Evolutionary conservation across 2,329 filamentous ascomycete species (phyloP), one percentile per base, ranked within the genome.

Genomic region (Byssochlamys sp.): DNA sequence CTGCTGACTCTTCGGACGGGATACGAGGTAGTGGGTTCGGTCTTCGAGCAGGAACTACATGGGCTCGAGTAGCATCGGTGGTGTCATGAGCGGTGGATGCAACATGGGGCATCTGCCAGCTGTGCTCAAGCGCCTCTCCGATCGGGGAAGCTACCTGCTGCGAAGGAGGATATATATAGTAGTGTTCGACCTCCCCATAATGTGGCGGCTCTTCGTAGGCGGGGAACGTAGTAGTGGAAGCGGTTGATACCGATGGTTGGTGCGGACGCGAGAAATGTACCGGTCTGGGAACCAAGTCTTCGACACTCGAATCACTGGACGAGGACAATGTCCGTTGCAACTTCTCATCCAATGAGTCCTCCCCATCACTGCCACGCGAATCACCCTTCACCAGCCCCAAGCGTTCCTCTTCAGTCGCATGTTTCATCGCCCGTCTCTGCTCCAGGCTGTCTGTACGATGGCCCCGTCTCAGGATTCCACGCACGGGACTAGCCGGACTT

Each of bases 331-430:
- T 63, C 54, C 68, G 66, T 6, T 67, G 65, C 9, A 70, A 54
- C 53, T 69, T 71, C 54, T 72, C 71, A 25, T 69, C 54, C 50
- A 58, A 61, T 12, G 63, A 45, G 12, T 59, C 59, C 53, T 67
- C 65, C 28, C 65, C 66, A 48, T 70, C 66, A 1, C 58, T 53
- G 19, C 53, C 54, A 5, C 62, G 66, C 6, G 78, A 80, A 67
- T 90, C 87, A 27, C 88, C 87, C 64, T 87, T 87, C n/a, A 95
- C 90, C 3, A 96, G 81, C 0, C 90, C 91, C 5, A 92, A 73
- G 19, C 84, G 79, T 73, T 95, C 91, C 74, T 96, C 91, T 69
- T 95, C 91, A 0, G 88, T 91, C 1, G 83, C 83, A 51, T 78
- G 78, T 63, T 81, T 82, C 51, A 71, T 61, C 14, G 61, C 64